Conservation (phyloP, 1,284 basidiomycete genomes). For the Thecaphora thlaspeos region DNA sequence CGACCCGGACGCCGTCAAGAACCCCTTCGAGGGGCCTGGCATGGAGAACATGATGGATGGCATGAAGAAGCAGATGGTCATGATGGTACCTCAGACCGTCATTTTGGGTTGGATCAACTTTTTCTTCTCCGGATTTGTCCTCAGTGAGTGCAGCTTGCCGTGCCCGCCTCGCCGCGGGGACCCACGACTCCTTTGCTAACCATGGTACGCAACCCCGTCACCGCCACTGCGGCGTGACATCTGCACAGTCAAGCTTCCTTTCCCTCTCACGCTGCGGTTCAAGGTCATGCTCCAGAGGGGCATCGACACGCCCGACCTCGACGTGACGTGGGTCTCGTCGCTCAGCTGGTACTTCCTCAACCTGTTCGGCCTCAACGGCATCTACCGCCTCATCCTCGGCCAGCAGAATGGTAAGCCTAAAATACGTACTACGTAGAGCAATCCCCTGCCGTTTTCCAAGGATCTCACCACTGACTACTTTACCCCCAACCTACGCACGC, state of each 20-base stretch:
- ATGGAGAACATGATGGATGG: constrained; percentile 99
- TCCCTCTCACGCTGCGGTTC: constrained; percentile 94
- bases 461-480: background rate
- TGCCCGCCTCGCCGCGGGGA: too few species aligned
- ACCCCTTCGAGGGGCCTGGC: constrained; percentile 72
- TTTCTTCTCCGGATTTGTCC: constrained; percentile 96
- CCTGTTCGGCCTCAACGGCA: constrained; percentile 92
- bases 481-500: too few species aligned
- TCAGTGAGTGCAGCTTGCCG: constrained; percentile 66
- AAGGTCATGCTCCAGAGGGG: constrained; percentile 98
- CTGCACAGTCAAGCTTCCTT: constrained; percentile 75
- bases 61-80: constrained; percentile 97
- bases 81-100: constrained; percentile 68
- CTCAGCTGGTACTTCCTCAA: constrained; percentile 99
- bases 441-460: too few species aligned
- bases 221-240: background rate
- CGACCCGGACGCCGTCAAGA: constrained; percentile 59
- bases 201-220: too few species aligned
- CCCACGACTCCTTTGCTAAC: too few species aligned
- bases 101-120: constrained; percentile 99
- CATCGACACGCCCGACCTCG: constrained; percentile 92
- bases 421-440: too few species aligned
- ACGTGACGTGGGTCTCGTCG: constrained; percentile 97
- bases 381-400: constrained; percentile 90
- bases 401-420: constrained; percentile 78